phyloP scores from a whole-genome alignment of 2,329 filamentous ascomycete genomes.

The Arthrobotrys sinensis region DNA sequence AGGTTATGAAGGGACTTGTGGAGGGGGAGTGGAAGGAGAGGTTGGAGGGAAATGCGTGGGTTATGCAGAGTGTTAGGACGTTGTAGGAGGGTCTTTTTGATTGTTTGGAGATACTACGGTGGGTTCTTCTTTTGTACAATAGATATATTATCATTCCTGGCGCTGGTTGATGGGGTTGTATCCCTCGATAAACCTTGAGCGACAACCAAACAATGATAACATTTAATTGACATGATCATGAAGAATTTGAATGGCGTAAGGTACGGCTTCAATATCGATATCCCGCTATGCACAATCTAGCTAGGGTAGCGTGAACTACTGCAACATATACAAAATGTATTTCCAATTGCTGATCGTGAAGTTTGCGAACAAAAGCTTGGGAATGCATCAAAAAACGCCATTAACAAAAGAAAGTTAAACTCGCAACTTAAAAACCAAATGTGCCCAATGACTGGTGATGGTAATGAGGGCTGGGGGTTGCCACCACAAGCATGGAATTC shows the following conservation, averaged over 20 bases:
- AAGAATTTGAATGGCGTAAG: no score
- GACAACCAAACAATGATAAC: not conserved
- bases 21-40: conserved; percentile 75
- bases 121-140: conserved; percentile 10
- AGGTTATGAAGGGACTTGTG: conserved; percentile 84
- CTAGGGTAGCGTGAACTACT: no score
- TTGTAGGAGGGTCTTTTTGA: conserved; percentile 65
- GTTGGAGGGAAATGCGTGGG: conserved; percentile 73
- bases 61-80: conserved; percentile 69
- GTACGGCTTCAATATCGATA: no score
- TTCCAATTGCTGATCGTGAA: not conserved
- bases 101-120: not conserved
- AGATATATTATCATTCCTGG: conserved; percentile 34
- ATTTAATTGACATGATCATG: not conserved
- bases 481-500: not conserved
- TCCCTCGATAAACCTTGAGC: conserved; percentile 19
- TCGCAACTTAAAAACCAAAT: no score
- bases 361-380: not conserved
- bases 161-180: conserved; percentile 10
- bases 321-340: not conserved
- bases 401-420: no score
- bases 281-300: no score
- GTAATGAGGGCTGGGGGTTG: no score
- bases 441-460: no score
- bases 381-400: no score